These are phyloP conservation scores for Penicillium desertorum DNA, from an alignment of 495 filamentous ascomycete genomes.

Conservation along the genomic window DNA sequence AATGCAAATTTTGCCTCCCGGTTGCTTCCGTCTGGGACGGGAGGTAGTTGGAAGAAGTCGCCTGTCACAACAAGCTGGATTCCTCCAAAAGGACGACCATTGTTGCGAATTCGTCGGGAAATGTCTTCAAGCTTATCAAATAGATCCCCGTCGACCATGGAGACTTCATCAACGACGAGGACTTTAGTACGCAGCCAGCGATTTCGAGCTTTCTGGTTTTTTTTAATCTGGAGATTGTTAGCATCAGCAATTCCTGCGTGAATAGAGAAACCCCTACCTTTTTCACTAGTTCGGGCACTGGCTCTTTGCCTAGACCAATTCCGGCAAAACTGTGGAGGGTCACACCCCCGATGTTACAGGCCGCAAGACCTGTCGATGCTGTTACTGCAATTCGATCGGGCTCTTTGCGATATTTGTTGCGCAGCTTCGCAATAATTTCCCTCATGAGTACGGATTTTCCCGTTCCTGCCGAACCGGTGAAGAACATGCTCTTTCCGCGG, in stretches of 20 bases:
- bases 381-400: constrained; percentile 86
- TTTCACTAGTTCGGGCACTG: constrained; percentile 75
- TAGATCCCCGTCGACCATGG: constrained; percentile 96
- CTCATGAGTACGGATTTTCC: constrained; percentile 96
- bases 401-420: constrained; percentile 68
- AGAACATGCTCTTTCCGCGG: constrained; percentile 84
- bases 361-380: constrained; percentile 91
- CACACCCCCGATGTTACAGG: constrained; percentile 94
- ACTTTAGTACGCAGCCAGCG: constrained; percentile 87
- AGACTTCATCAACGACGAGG: constrained; percentile 91
- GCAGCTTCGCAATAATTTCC: constrained; percentile 79
- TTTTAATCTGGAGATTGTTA: constrained; percentile 59
- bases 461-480: constrained; percentile 95
- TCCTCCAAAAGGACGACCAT: constrained; percentile 89
- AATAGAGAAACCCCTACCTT: constrained; percentile 47
- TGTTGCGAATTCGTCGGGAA: constrained; percentile 76
- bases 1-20: constrained; percentile 84
- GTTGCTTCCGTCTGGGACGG: constrained; percentile 74
- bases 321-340: constrained; percentile 95
- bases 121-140: constrained; percentile 95
- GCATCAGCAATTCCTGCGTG: not conserved
- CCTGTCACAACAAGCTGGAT: constrained; percentile 96
- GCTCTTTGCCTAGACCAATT: constrained; percentile 92
- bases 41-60: constrained; percentile 96
- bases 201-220: constrained; percentile 79